phyloP scores from a whole-genome alignment of 1,284 basidiomycete genomes.

The Lignosus rhinocerotis region DNA sequence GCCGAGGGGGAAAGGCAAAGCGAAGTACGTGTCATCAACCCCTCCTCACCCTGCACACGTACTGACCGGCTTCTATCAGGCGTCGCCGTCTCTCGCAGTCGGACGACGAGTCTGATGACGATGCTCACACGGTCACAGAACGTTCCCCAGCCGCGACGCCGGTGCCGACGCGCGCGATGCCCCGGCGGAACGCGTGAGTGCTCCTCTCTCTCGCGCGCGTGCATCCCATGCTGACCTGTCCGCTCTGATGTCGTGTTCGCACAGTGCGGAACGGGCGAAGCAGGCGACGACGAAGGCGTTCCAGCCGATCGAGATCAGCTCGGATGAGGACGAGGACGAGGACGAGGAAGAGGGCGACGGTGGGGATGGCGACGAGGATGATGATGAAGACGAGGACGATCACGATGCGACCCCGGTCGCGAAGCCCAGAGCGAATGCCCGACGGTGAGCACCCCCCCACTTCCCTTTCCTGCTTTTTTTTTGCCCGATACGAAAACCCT shows the following conservation, averaged over 20 bases:
- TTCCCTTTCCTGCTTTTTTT: background rate
- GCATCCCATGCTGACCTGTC: background rate
- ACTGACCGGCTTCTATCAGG: slow-evolving; percentile 21
- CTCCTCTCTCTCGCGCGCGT: background rate
- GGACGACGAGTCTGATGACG: slow-evolving; percentile 46
- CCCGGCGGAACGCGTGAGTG: slow-evolving; percentile 38
- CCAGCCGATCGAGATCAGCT: slow-evolving; percentile 20
- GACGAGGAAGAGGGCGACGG: slow-evolving; percentile 35
- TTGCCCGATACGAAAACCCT: too few species aligned
- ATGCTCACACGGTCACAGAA: slow-evolving; percentile 24
- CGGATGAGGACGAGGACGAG: slow-evolving; percentile 34
- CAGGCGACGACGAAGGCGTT: slow-evolving; percentile 29
- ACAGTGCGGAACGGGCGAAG: slow-evolving; percentile 28
- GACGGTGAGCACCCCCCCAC: slow-evolving; percentile 8
- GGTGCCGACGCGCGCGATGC: slow-evolving; percentile 36
- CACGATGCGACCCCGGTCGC: slow-evolving; percentile 34
- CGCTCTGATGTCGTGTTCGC: background rate
- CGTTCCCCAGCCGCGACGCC: slow-evolving; percentile 26
- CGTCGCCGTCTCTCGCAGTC: slow-evolving; percentile 43
- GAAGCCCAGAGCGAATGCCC: slow-evolving; percentile 6
- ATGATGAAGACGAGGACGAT: slow-evolving; percentile 35
- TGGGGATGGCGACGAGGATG: slow-evolving; percentile 39
- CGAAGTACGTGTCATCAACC: slow-evolving; percentile 30
- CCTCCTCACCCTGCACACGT: background rate
- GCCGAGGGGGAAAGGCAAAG: slow-evolving; percentile 30